A percentile compares a stretch with the other conserved stretches of the same genome.
Evolutionary conservation across 2,329 filamentous ascomycete genomes (phyloP).

Genomic region (Apiospora malaysiana): DNA sequence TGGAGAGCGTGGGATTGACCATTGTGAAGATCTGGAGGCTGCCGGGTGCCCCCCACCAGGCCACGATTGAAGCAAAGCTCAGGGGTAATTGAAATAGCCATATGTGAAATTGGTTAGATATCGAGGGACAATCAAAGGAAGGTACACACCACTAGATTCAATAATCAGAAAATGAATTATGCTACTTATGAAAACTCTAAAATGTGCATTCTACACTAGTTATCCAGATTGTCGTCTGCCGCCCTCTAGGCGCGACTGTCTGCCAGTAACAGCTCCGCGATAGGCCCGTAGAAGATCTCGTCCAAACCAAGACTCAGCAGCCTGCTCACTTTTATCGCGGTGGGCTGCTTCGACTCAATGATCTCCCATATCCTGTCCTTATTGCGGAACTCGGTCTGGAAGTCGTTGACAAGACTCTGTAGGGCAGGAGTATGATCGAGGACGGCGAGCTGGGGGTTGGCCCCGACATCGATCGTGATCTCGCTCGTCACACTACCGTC

Average conservation of each 20-base stretch:
- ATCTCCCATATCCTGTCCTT: conserved; percentile 4
- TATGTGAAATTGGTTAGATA: not conserved
- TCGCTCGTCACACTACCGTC: not conserved
- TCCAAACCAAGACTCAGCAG: not conserved
- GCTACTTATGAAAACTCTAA: not conserved
- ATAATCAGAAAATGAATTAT: not conserved
- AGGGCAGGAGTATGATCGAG: not conserved
- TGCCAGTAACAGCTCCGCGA: not conserved
- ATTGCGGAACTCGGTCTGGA: not conserved
- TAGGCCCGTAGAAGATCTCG: not conserved
- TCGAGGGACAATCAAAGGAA: not conserved
- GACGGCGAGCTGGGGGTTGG: not conserved
- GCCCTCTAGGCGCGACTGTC: not conserved
- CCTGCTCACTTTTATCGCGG: not conserved
- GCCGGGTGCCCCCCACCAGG: not conserved
- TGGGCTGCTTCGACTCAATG: not conserved
- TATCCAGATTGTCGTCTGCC: not conserved
- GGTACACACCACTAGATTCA: not conserved
- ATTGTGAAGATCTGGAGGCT: conserved; percentile 15
- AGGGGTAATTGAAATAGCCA: not conserved
- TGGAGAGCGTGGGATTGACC: not conserved
- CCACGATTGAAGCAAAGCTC: conserved; percentile 16
- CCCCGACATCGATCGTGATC: not conserved
- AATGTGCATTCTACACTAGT: too few relatives aligned
- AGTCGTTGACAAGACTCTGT: not conserved